Evolutionary conservation across 2,329 filamentous ascomycete species (phyloP).

Genomic region (Fusarium proliferatum): DNA sequence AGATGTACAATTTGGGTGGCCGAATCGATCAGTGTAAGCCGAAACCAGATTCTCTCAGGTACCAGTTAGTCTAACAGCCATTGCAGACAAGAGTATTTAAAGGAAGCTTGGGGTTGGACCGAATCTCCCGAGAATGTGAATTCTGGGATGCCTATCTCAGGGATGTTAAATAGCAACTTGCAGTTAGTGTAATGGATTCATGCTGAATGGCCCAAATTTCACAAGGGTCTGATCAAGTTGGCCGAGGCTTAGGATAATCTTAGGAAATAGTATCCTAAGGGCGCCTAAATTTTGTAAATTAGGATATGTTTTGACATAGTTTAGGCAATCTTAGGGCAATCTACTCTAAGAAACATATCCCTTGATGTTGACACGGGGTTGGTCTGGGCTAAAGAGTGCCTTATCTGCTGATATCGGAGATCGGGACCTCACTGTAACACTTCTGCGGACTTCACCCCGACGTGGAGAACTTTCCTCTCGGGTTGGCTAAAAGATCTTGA

Average conservation of each 20-base stretch:
- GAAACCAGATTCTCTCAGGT: fast-evolving
- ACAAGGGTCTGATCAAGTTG: background rate
- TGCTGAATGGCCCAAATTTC: background rate
- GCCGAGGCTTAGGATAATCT: background rate
- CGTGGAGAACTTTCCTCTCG: background rate
- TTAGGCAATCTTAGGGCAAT: background rate
- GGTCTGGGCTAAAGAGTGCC: background rate
- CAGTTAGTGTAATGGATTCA: slow-evolving; percentile 10
- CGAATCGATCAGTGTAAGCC: slow-evolving; percentile 45
- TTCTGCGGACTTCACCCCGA: background rate
- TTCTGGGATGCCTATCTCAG: slow-evolving; percentile 36
- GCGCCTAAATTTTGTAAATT: background rate
- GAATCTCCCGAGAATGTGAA: slow-evolving; percentile 31
- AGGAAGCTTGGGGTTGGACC: slow-evolving; percentile 42
- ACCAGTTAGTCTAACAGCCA: background rate
- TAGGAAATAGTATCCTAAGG: background rate
- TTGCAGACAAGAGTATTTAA: slow-evolving; percentile 36
- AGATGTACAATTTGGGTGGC: slow-evolving; percentile 45
- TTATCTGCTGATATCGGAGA: background rate
- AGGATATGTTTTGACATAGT: background rate
- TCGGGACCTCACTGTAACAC: background rate
- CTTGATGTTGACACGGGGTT: background rate
- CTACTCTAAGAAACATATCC: background rate
- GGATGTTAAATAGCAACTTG: slow-evolving; percentile 36
- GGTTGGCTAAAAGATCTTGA: background rate